These are phyloP conservation scores for Trichoderma asperellum DNA, from an alignment of 2,329 filamentous ascomycete genomes.

Conservation along the genomic window DNA sequence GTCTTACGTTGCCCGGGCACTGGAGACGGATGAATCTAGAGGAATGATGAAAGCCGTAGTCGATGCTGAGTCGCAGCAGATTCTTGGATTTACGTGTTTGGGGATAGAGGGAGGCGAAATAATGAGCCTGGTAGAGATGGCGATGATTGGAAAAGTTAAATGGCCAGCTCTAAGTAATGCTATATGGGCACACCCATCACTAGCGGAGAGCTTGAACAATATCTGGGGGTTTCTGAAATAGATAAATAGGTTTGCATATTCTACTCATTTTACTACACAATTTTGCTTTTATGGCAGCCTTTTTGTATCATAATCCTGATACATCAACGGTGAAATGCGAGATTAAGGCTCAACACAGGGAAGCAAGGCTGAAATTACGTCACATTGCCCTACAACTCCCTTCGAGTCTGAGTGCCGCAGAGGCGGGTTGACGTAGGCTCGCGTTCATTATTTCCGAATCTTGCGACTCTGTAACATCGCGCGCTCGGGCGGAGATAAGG, in stretches of 20 bases:
- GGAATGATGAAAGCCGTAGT: slow-evolving; percentile 58
- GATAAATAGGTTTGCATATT: neutral
- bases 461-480: neutral
- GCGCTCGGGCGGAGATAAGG: neutral
- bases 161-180: slow-evolving; percentile 48
- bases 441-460: neutral
- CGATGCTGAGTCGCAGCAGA: slow-evolving; percentile 52
- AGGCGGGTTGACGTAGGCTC: neutral
- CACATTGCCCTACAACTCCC: neutral
- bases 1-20: slow-evolving; percentile 53
- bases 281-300: neutral
- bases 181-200: slow-evolving; percentile 55
- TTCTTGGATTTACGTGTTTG: slow-evolving; percentile 57
- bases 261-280: neutral
- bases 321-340: neutral
- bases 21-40: slow-evolving; percentile 56
- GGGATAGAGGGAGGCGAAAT: slow-evolving; percentile 57
- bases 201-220: slow-evolving; percentile 57
- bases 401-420: neutral
- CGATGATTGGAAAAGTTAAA: slow-evolving; percentile 51
- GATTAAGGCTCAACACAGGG: neutral
- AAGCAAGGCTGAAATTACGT: neutral
- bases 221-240: slow-evolving; percentile 50
- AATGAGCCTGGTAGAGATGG: slow-evolving; percentile 57
- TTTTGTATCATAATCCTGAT: neutral